Evolutionary conservation across 257 asterid genomes (phyloP), one percentile per base, ranked within the genome.

Genomic region (Jacaranda mimosifolia): DNA sequence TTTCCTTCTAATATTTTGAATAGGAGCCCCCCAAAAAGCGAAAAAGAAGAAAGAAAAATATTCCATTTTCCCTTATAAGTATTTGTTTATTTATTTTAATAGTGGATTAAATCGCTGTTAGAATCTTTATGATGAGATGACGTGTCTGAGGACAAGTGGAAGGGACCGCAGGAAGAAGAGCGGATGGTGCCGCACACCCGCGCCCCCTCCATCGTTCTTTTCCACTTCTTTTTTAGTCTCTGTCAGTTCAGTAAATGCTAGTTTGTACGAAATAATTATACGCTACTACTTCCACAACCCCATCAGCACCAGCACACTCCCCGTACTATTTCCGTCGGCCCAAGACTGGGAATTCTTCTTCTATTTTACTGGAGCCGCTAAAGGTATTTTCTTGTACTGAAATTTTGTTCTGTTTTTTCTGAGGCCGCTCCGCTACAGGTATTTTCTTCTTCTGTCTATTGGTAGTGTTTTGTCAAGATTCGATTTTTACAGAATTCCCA

Each of bases 161-260:
- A 39, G 35, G 75, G 83, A 69, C 75, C 83, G 63, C 78, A 58
- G 79, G 10, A 78, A 11, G 40, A 36, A 70, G 70, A 58, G 74
- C 79, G 86, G 81, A 49, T 58, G 70, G 45, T 14, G 82, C 80
- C 74, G 67, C 82, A 79, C 35, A 51, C 72, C 83, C 74, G n/a
- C 17, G 69, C 78, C 75, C 74, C 70, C 59, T 75, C 80, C 67
- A 56, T 81, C 86, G 19, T 63, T 65, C 79, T 75, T 79, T 78
- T 63, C 67, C 17, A 3, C 58, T 62, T 68, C 67, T 13, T 32
- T 69, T 46, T 51, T 3, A 17, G 68, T 65, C 78, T 49, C 57
- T 14, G 68, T 64, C 63, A 45, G 66, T 72, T 64, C 63, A 45
- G 66, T 72, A 68, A 48, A 63, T 64, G 62, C 43, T 68, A 63